These are phyloP conservation scores for Lignosus rhinocerotis DNA, from an alignment of 1,284 basidiomycete genomes.

Conservation along the genomic window DNA sequence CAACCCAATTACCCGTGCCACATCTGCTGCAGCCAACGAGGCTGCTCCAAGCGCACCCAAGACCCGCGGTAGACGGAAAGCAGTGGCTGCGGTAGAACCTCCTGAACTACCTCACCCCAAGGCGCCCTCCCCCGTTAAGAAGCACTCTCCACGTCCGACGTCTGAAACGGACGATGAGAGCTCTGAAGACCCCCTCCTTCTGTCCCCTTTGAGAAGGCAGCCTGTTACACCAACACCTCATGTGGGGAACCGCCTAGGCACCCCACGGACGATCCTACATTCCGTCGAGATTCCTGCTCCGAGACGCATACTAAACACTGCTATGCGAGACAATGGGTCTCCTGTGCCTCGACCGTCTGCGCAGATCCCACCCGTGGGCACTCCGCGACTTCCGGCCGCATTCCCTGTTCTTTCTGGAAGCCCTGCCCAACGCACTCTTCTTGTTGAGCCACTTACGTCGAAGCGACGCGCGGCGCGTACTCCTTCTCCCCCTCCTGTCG, in stretches of 20 bases:
- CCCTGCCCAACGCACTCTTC: constrained; percentile 1
- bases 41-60: neutral
- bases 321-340: constrained; percentile 14
- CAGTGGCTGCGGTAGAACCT: neutral
- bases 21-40: neutral
- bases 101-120: neutral
- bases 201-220: constrained; percentile 29
- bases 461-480: neutral
- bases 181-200: constrained; percentile 38
- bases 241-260: constrained; percentile 14
- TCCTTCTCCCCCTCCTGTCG: neutral
- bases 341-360: constrained; percentile 10
- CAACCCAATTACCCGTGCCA: neutral
- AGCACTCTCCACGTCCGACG: neutral
- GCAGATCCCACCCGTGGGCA: constrained; percentile 5
- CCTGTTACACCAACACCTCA: constrained; percentile 32
- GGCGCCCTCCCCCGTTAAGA: neutral
- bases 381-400: constrained; percentile 17
- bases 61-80: constrained; percentile 1
- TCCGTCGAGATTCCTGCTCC: constrained; percentile 42
- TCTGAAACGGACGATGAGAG: constrained; percentile 9
- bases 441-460: neutral
- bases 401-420: constrained; percentile 9
- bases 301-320: constrained; percentile 11
- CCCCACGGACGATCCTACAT: constrained; percentile 39